Evolutionary conservation across 2,329 filamentous ascomycete genomes (phyloP), one percentile per base, ranked within the genome.

Genomic region (Fusarium sororula): DNA sequence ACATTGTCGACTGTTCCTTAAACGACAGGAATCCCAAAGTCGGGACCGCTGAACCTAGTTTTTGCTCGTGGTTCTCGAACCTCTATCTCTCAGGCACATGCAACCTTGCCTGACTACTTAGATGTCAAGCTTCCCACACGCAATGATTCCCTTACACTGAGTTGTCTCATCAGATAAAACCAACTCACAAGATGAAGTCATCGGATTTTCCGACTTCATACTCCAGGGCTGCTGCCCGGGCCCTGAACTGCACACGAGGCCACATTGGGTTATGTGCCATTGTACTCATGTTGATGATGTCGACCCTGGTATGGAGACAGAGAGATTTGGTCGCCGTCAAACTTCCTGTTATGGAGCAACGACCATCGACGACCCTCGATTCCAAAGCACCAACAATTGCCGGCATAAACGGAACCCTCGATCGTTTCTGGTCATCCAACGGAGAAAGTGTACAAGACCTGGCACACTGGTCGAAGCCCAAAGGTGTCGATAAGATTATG

Each of bases 401-500:
- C 9, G 66, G 30, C 9, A 66, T 61, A 15, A 28, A 64, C 18
- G 24, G 26, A 18, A 56, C 57, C 18, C 53, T 70, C 28, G 64
- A 70, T 12, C 76, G 76, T 8, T 79, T 77, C 51, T 79, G 77
- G 75, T 74, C 76, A 41, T 64, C 74, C 12, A 63, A 76, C 14
- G 66, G 64, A n/a, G 73, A 77, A 7, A 54, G 63, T 7, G 39
- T 74, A 15, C 63, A 70, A 13, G 76, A 68, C 12, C 41, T 78
- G 24, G 60, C 63, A 28, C 47, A 76, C 12, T 78, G 70, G 72
- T 44, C 73, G 37, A 64, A 72, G 44, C 77, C 77, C 4, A 28
- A 56, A 5, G 44, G 69, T 17, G 61, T 79, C 14, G 63, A 63
- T 6, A 84, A 82, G 70, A 77, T 87, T n/a, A 81, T 86, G 66